Evolutionary conservation across 441 rosid species (phyloP), one percentile per base, ranked within the genome.

Genomic region (Cnidoscolus chayamansa): DNA sequence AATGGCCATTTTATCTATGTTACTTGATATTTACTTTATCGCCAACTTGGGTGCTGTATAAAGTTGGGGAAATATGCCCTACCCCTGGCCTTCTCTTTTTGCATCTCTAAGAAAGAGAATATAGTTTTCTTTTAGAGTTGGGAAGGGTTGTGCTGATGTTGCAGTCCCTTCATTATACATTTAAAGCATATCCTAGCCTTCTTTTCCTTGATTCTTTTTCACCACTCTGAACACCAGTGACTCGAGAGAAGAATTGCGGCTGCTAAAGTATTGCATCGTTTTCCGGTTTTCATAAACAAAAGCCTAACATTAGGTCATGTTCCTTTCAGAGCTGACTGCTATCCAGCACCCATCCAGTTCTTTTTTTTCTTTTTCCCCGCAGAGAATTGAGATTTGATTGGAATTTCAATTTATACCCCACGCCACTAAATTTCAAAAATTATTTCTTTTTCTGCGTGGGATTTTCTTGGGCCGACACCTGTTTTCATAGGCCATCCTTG

Each of bases 141-240:
- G 12, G 17, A n/a, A 61, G 48, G 50, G 60, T 49, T 60, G 19
- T 31, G 16, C 43, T 71, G 59, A 62, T 58, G 55, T 61, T 35
- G 43, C 48, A 48, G 47, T 48, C 8, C n/a, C 47, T n/a, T 61
- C 74, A n/a, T 10, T 54, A 61, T 32, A 20, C 35, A 45, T 43
- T 45, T 2, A 25, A 40, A 20, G 32, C 68, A 10, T 45, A 43
- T 57, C 1, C 62, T 45, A 12, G 59, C 55, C 30, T 57, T 2
- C 45, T 59, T 59, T 70, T 70, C 19, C 53, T 25, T 25, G 47
- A 59, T 49, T 71, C 67, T 71, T 60, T 49, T 48, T 32, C 25
- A 20, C 74, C 35, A 9, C 16, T 47, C 30, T 70, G 17, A 47
- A 47, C 45, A 5, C 15, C 12, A 19, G 37, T 15, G 11, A 68